Conservation (phyloP, 1,284 basidiomycete species). For the Uromyces viciae-fabae region DNA sequence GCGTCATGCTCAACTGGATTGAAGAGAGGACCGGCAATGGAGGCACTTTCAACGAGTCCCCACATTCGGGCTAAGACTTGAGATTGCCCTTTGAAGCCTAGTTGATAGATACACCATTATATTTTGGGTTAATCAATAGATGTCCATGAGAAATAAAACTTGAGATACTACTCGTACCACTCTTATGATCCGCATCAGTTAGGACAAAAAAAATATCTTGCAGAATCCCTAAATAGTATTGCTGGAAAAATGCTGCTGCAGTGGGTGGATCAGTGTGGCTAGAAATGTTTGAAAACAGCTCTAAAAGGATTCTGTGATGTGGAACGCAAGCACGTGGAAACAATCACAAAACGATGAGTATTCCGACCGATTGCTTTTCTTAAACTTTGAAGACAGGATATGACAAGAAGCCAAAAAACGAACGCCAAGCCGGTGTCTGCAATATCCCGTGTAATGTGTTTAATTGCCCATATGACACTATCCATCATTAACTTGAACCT, state of each 20-base stretch:
- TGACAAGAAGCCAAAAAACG: slow-evolving; percentile 2
- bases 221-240: slow-evolving; percentile 86
- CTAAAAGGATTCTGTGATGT: slow-evolving; percentile 68
- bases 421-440: slow-evolving; percentile 86
- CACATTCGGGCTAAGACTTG: slow-evolving; percentile 75
- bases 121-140: not conserved
- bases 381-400: no score
- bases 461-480: slow-evolving; percentile 98
- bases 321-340: slow-evolving; percentile 20
- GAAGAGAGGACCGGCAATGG: slow-evolving; percentile 76
- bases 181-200: slow-evolving; percentile 98
- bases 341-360: not conserved
- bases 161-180: no score
- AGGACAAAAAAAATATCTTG: slow-evolving; percentile 97
- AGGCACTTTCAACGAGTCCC: slow-evolving; percentile 80
- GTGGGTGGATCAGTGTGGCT: slow-evolving; percentile 68
- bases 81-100: slow-evolving; percentile 55
- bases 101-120: not conserved
- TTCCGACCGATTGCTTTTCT: no score
- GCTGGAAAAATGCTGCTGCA: slow-evolving; percentile 77
- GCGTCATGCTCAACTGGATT: slow-evolving; percentile 61
- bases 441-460: slow-evolving; percentile 99
- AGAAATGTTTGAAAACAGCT: slow-evolving; percentile 94
- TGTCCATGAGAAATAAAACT: not conserved
- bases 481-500: slow-evolving; percentile 99